These are phyloP conservation scores for Blumeria hordei DNA, from an alignment of 2,329 filamentous ascomycete species.

Conservation along the genomic window DNA sequence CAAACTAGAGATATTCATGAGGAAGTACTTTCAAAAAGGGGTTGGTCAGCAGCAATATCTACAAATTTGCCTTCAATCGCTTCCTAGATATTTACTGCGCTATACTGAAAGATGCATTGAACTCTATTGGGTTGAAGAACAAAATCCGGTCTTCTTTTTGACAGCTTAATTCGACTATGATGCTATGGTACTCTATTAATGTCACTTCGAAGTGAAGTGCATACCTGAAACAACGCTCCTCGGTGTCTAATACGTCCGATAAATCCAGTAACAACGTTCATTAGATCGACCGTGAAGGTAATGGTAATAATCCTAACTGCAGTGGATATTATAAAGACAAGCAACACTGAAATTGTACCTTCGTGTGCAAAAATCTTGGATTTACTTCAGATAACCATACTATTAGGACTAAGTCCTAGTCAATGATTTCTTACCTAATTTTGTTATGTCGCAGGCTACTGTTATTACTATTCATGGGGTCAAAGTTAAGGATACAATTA, in stretches of 20 bases:
- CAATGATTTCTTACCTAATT: too few relatives aligned
- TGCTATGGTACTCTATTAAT: too few relatives aligned
- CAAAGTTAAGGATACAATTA: background rate
- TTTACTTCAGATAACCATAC: background rate
- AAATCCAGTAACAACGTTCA: too few relatives aligned
- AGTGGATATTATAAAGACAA: background rate
- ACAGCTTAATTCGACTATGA: too few relatives aligned
- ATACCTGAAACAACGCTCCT: too few relatives aligned
- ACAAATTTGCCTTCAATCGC: background rate
- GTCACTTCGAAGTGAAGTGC: too few relatives aligned
- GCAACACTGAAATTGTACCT: background rate
- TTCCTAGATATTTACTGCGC: too few relatives aligned
- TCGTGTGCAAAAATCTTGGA: background rate
- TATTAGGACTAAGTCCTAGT: background rate
- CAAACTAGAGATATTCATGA: background rate
- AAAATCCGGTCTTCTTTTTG: too few relatives aligned
- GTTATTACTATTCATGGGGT: background rate
- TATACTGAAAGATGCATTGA: too few relatives aligned
- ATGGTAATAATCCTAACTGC: background rate
- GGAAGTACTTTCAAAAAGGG: background rate
- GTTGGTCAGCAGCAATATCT: background rate
- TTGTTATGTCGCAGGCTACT: too few relatives aligned
- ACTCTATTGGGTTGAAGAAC: too few relatives aligned
- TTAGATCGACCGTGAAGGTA: background rate
- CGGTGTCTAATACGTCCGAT: too few relatives aligned